Evolutionary conservation across 768 basidiomycete genomes (phyloP), one percentile per base, ranked within the genome.

Genomic region (Crassisporium funariophilum): DNA sequence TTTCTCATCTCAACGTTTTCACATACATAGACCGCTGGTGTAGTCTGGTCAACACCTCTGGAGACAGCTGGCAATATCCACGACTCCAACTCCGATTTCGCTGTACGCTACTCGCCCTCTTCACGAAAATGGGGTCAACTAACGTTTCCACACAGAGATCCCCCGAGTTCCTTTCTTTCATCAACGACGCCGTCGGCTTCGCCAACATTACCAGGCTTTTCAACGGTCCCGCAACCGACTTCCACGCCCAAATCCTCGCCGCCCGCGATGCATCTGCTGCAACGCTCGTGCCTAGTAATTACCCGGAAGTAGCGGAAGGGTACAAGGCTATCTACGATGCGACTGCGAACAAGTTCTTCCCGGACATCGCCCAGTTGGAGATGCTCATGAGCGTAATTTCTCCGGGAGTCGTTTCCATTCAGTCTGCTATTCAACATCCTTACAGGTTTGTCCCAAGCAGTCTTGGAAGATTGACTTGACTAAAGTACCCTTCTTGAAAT

Each of bases 161-260:
- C 5, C 42, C 66, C 2, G 62, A 64, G 45, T 78, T 79, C 62
- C 55, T 74, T 12, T 83, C 82, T 3, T 80, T 77, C 60, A 70
- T 84, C 59, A 86, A 85, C 69, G 75, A 79, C 24, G 83, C 83
- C 4, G 79, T 79, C 29, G 78, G 78, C 5, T 86, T 83, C 58
- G 70, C 75, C 54, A 83, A 83, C 63, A 65, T 73, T 49, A 73
- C 75, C 27, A 63, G 62, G 24, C 70, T 81, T 23, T 68, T 81
- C 49, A 72, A 65, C 34, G 51, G 53, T 7, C 47, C 44, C 17
- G 51, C 41, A 2, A 6, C 52, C 19, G 48, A 31, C 7, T 49
- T 64, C 35, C 55, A 60, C 25, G 31, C 35, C 4, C 49, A 55
- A 39, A 57, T 39, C 57, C 49, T 35, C 62, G 66, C 42, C 51